A percentile compares a stretch with the other conserved stretches of the same genome.
Conservation (phyloP, 2,329 filamentous ascomycete genomes). For the Incumbomyces lentus region DNA sequence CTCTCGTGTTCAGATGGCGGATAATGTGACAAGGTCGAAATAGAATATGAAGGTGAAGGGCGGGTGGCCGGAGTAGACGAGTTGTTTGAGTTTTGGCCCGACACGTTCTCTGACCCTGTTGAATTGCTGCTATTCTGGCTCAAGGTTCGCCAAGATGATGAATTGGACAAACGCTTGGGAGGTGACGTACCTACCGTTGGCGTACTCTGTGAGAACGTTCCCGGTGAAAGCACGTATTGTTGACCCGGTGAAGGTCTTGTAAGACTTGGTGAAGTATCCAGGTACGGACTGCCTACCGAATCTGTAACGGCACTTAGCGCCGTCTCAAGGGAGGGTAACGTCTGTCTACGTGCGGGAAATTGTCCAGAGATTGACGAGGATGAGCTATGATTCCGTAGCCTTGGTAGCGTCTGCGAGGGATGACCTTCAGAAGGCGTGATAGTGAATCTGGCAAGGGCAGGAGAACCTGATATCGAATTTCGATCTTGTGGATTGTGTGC, state of each 20-base stretch:
- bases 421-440: constrained; percentile 26
- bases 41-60: constrained; percentile 11
- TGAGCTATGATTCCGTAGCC: constrained; percentile 28
- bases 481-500: constrained; percentile 8
- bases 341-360: constrained; percentile 28
- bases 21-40: constrained; percentile 1
- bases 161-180: constrained; percentile 26
- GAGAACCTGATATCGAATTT: constrained; percentile 23
- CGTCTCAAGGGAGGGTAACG: constrained; percentile 32
- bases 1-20: constrained; percentile 3
- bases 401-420: constrained; percentile 28
- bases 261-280: constrained; percentile 19
- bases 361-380: constrained; percentile 24
- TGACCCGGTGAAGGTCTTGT: constrained; percentile 21
- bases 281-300: constrained; percentile 16
- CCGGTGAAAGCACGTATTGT: constrained; percentile 24
- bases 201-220: constrained; percentile 24
- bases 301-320: constrained; percentile 24
- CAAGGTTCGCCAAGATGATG: constrained; percentile 13
- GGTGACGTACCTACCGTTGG: constrained; percentile 31
- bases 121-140: constrained; percentile 15
- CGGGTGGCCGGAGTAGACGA: constrained; percentile 13
- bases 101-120: constrained; percentile 14
- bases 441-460: constrained; percentile 24
- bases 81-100: constrained; percentile 7